phyloP scores from a whole-genome alignment of 345 rosid species.

The Zanthoxylum bungeanum region DNA sequence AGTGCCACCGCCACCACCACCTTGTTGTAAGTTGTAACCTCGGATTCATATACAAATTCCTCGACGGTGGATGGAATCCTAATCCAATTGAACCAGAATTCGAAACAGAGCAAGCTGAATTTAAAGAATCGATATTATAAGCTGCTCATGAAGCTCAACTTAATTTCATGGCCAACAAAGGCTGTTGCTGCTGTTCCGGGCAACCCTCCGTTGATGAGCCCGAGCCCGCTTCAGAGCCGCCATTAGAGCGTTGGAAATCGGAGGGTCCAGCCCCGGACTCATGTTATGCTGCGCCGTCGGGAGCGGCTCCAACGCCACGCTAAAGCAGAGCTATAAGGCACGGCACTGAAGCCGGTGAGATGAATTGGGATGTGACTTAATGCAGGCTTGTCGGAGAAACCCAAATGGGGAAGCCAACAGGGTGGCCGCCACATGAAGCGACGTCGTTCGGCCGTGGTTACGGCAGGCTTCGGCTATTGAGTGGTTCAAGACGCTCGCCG shows the following conservation, averaged over 20 bases:
- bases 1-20: conserved; percentile 21
- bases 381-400: conserved; percentile 92
- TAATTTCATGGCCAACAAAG: conserved; percentile 84
- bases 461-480: conserved; percentile 88
- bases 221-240: conserved; percentile 97
- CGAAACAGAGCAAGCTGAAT: conserved; percentile 32
- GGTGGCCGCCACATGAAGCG: conserved; percentile 95
- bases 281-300: conserved; percentile 59
- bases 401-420: conserved; percentile 79
- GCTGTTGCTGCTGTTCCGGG: conserved; percentile 98
- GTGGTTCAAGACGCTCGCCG: conserved; percentile 81
- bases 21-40: conserved; percentile 74
- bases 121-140: conserved; percentile 81
- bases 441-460: conserved; percentile 93
- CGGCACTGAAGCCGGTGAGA: conserved; percentile 99
- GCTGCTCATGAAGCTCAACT: conserved; percentile 98
- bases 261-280: conserved; percentile 61
- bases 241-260: conserved; percentile 94
- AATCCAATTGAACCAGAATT: conserved; percentile 46
- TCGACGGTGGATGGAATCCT: conserved; percentile 54
- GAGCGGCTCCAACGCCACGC: conserved; percentile 94
- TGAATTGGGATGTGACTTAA: conserved; percentile 95
- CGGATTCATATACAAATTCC: conserved; percentile 75
- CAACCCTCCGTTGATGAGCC: conserved; percentile 99
- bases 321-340: conserved; percentile 97